phyloP scores from a whole-genome alignment of 73 alveolate species.

The Strombidium stylifer region DNA sequence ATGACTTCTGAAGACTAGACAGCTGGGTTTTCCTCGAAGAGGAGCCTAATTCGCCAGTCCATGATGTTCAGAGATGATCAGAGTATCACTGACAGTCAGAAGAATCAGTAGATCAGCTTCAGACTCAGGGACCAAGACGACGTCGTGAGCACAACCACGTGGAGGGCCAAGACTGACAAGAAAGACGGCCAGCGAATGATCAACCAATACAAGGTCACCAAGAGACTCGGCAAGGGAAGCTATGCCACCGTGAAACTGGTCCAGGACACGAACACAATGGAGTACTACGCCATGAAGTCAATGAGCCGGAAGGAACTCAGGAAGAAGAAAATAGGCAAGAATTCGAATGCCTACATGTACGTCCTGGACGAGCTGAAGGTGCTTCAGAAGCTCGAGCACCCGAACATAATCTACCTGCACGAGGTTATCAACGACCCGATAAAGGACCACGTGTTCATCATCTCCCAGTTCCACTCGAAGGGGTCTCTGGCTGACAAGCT shows the following conservation, averaged over 20 bases:
- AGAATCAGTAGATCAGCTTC: too few species aligned
- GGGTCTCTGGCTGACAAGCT: too few species aligned
- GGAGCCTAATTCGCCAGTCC: too few species aligned
- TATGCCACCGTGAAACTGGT: not conserved
- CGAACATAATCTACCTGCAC: constrained; percentile 32
- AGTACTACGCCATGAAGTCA: not conserved
- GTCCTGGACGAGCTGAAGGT: constrained; percentile 39
- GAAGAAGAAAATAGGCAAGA: constrained; percentile 7
- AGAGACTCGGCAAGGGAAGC: constrained; percentile 2
- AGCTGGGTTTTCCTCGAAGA: too few species aligned
- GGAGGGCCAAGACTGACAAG: too few species aligned
- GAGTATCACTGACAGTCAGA: too few species aligned
- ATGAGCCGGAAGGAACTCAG: not conserved
- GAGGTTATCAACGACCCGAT: constrained; percentile 52
- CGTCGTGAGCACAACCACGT: too few species aligned
- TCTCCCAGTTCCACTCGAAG: constrained; percentile 24
- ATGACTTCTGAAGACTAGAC: too few species aligned
- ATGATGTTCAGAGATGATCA: too few species aligned
- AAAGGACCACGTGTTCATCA: constrained; percentile 27
- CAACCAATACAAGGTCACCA: not conserved
- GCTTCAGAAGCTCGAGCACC: constrained; percentile 48
- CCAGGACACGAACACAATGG: not conserved
- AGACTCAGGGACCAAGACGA: too few species aligned
- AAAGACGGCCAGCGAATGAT: too few species aligned
- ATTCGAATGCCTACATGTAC: constrained; percentile 17